Conservation (phyloP, 306 rosid species). For the Sindora glabra region DNA sequence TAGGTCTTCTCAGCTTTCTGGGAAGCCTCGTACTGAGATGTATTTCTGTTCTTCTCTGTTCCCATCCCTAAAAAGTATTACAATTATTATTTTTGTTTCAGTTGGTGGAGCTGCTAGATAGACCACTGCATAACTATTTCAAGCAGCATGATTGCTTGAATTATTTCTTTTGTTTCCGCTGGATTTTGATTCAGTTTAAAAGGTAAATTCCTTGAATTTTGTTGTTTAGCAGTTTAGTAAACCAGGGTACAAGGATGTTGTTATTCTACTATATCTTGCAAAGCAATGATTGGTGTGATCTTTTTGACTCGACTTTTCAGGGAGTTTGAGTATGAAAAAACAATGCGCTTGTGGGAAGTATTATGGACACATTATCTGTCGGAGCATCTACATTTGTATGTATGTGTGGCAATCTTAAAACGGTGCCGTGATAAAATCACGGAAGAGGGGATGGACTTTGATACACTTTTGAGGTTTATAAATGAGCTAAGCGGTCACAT, state of each 20-base stretch:
- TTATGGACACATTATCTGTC: conserved; percentile 84
- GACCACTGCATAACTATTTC: conserved; percentile 83
- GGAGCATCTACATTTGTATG: conserved; percentile 90
- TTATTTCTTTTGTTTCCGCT: conserved; percentile 97
- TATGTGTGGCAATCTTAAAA: conserved; percentile 86
- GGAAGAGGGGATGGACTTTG: conserved; percentile 94
- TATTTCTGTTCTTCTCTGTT: conserved; percentile 11
- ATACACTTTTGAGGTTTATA: conserved; percentile 85
- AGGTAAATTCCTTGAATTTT: conserved; percentile 49
- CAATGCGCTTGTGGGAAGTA: conserved; percentile 91
- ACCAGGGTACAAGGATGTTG: neutral
- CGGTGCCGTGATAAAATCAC: conserved; percentile 65
- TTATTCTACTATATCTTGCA: neutral
- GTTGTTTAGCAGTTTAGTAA: neutral
- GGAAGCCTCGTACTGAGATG: neutral
- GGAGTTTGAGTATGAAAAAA: conserved; percentile 74
- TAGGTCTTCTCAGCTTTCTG: neutral
- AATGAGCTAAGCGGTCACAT: conserved; percentile 87
- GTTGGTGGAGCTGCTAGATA: conserved; percentile 94
- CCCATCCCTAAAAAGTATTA: conserved; percentile 16
- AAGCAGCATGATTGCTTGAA: conserved; percentile 87
- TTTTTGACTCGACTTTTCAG: conserved; percentile 31
- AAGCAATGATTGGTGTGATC: too few species aligned
- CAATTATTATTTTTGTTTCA: conserved; percentile 40
- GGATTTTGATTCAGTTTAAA: conserved; percentile 96